Conservation (phyloP, 176 grass and related monocot species). For the Oryza glumipatula region DNA sequence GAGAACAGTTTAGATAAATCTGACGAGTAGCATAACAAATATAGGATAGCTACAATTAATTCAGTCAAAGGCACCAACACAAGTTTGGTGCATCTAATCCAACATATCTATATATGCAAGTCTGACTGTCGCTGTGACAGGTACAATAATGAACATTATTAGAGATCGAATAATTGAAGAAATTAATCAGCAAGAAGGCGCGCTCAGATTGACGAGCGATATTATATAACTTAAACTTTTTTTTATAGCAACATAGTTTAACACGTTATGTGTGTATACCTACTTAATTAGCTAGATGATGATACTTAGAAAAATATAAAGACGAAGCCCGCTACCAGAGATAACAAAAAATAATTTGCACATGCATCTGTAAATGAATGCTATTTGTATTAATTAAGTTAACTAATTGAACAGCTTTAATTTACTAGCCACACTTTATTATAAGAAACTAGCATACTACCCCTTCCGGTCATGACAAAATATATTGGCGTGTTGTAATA, state of each 20-base stretch:
- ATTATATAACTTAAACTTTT: not conserved
- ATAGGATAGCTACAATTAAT: not conserved
- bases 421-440: not conserved
- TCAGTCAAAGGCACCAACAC: not conserved
- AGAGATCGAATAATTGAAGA: not conserved
- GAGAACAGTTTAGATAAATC: not conserved
- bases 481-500: no score
- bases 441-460: not conserved
- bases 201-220: not conserved
- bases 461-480: not conserved
- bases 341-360: no score
- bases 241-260: not conserved
- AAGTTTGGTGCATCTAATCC: constrained; percentile 4
- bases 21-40: not conserved
- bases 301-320: not conserved
- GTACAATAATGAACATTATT: not conserved
- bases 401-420: not conserved
- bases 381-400: no score
- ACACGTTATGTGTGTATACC: not conserved
- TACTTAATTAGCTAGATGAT: not conserved
- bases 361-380: no score
- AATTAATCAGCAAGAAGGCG: not conserved
- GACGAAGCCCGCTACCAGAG: no score
- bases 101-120: not conserved
- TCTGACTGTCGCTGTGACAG: not conserved